These are phyloP conservation scores for Skeletonema marinoi DNA, from an alignment of 108 stramenopile species.

Conservation along the genomic window DNA sequence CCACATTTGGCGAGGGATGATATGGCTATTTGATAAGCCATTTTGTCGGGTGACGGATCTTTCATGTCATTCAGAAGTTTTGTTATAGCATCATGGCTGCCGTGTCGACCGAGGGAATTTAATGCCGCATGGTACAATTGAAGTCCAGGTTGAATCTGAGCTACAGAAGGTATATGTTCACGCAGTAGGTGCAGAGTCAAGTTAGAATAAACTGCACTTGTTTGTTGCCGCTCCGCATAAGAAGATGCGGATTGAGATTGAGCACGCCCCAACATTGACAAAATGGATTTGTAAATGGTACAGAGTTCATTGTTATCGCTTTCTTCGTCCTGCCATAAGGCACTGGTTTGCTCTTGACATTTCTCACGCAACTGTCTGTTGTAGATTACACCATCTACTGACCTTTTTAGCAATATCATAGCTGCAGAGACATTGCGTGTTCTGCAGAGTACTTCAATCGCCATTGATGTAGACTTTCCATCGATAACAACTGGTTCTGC, in stretches of 20 bases:
- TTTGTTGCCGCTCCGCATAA: not conserved
- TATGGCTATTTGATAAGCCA: conserved; percentile 49
- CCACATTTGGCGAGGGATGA: conserved; percentile 30
- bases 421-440: conserved; percentile 9
- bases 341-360: not conserved
- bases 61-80: not conserved
- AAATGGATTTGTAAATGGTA: conserved; percentile 29
- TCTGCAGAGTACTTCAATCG: conserved; percentile 34
- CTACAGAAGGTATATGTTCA: conserved; percentile 24
- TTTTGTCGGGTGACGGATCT: conserved; percentile 1
- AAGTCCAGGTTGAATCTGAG: conserved; percentile 21
- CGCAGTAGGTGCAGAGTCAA: conserved; percentile 18
- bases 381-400: conserved; percentile 24
- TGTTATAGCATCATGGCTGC: not conserved
- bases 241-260: not conserved
- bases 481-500: conserved; percentile 18
- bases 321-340: not conserved
- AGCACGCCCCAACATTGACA: conserved; percentile 31
- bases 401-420: conserved; percentile 19
- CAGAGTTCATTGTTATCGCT: conserved; percentile 33
- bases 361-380: conserved; percentile 16
- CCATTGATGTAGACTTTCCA: conserved; percentile 28
- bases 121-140: conserved; percentile 39
- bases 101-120: conserved; percentile 26
- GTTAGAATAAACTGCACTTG: not conserved